Evolutionary conservation across 768 basidiomycete species (phyloP), one percentile per base, ranked within the genome.

Genomic region (Kwoniella pini): DNA sequence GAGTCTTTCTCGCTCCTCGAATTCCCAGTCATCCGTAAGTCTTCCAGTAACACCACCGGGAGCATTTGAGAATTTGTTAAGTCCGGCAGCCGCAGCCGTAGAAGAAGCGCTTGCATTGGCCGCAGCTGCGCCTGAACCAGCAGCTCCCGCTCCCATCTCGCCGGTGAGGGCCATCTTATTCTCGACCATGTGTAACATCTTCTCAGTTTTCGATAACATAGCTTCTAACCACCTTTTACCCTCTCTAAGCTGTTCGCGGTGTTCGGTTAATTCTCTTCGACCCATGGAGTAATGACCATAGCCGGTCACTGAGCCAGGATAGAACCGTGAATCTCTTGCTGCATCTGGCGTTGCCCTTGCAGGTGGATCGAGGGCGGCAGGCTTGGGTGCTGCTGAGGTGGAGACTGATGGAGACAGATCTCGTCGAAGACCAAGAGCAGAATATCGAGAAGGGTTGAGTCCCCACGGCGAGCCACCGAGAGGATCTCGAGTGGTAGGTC

Each of bases 141-240:
- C 40, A 30, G 26, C 31, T 28, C 44, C 22, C 28, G 48, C 17
- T 1, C 63, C 63, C 55, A 54, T 57, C 27, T 65, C 63, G 15
- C 56, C 59, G 13, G 74, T 54, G 15, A 67, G 52, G 10, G 71
- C 69, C 58, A 78, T 63, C 57, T 70, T 70, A 40, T 75, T 76
- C 42, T 78, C 76, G 7, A 78, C 69, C 67, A 69, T 67, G 19
- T 66, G 60, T 10, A 78, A 45, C 51, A 76, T 59, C 46, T 71
- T 67, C 24, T 78, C 75, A 17, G 75, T 77, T 57, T 70, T 71
- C 30, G 63, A 26, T 28, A 78, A 46, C 65, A 71, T 77, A 22
- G 54, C 62, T 27, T 78, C 77, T 12, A 78, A 57, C 77, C 77
- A 78, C 46, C 64, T 48, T 50, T 74, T 75, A 59, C 75, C 75